phyloP scores from a whole-genome alignment of 2,329 filamentous ascomycete genomes.

The Fusarium sp. region DNA sequence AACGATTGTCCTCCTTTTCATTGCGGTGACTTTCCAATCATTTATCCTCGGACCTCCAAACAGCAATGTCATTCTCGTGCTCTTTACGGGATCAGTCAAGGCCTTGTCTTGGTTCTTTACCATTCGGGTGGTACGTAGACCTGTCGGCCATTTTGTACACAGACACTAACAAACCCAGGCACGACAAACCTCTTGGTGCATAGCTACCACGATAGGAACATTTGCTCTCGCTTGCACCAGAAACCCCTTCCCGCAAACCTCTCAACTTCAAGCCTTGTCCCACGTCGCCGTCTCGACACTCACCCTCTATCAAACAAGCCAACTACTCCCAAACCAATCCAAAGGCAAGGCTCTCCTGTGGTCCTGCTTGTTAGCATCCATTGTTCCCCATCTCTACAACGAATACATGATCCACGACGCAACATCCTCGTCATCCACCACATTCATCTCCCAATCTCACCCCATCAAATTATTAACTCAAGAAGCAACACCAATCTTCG shows the following conservation, averaged over 20 bases:
- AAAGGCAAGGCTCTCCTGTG: slow-evolving; percentile 46
- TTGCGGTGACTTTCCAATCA: slow-evolving; percentile 27
- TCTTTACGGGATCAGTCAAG: slow-evolving; percentile 46
- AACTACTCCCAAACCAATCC: slow-evolving; percentile 46
- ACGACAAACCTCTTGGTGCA: slow-evolving; percentile 47
- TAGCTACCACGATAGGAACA: slow-evolving; percentile 43
- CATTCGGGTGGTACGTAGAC: slow-evolving; percentile 45
- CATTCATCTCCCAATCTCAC: slow-evolving; percentile 40
- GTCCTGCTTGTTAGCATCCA: slow-evolving; percentile 44
- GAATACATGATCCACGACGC: slow-evolving; percentile 36
- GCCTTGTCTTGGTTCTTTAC: slow-evolving; percentile 50
- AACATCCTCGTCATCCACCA: slow-evolving; percentile 1
- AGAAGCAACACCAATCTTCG: slow-evolving; percentile 46
- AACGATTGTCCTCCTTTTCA: slow-evolving; percentile 26
- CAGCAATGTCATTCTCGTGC: slow-evolving; percentile 6
- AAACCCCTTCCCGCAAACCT: slow-evolving; percentile 44
- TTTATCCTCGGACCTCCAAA: slow-evolving; percentile 40
- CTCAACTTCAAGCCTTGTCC: slow-evolving; percentile 41
- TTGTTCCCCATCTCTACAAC: slow-evolving; percentile 48
- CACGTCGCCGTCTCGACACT: slow-evolving; percentile 45
- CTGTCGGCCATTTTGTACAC: accelerated
- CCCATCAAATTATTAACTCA: slow-evolving; percentile 50
- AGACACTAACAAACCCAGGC: slow-evolving; percentile 34
- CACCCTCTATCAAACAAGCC: slow-evolving; percentile 46
- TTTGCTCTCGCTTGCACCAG: slow-evolving; percentile 48